Base-by-base conservation (phyloP, 2,329 filamentous ascomycete species). In the Cercospora zeae-maydis region DNA sequence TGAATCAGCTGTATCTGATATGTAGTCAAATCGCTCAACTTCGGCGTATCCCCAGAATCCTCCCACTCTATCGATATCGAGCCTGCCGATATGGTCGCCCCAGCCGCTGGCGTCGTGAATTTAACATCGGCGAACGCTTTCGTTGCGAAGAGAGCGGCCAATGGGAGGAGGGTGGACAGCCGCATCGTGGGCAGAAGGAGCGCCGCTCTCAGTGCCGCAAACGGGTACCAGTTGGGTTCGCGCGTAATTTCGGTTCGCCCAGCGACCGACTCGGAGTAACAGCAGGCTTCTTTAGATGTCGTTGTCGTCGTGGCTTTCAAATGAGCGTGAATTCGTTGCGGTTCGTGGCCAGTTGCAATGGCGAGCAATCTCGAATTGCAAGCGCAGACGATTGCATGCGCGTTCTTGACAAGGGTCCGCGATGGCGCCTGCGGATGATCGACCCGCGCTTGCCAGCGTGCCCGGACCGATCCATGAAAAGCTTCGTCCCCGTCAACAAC, bases 1-100 rank as follows among this genome's bases (percentile, higher is more conserved):
- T 84, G 82, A 70, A 84, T 85, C 21, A 90, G 76, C 67, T 82
- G 83, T 53, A 90, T 74, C 64, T 83, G 78, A 73, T 86, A 90
- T 16, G 79, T 78, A 1, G 76, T 73, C 45, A 87, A 77, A 61
- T 83, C 78, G 7, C 80, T 71, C 36, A 86, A 72, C 2, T 76
- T 71, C 1, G 85, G 84, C 47, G 78, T 74, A 19, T 75, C 75
- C 42, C 82, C 82, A 30, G 80, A 81, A 16, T 88, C 85, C 62
- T 79, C 77, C 85, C 85, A 88, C 67, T 79, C 76, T 16, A 87
- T 78, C 3, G 78, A 79, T 53, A 89, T 77, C 58, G 79, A 77
- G 51, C 82, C 84, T 14, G 78, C 81, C 52, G 79, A 73, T 21
- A 86, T 67, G 13, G 78, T 78, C 16, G 79, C 77, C 53, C 84